Conservation (phyloP, 108 stramenopile genomes). For the Mayamaea pseudoterrestris region DNA sequence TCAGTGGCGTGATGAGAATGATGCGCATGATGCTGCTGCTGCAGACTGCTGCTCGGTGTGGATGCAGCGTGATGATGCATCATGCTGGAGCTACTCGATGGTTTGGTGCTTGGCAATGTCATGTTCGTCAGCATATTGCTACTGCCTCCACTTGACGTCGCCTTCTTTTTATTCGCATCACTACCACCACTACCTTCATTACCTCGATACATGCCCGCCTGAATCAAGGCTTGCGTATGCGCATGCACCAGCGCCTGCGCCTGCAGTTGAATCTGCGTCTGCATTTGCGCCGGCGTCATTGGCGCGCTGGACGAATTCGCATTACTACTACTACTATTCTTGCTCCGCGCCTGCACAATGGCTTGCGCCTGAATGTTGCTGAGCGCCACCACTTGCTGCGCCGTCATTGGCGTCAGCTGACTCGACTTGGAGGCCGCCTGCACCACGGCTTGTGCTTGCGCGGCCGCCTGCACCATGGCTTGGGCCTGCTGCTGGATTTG, state of each 20-base stretch:
- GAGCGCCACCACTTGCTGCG: slow-evolving; percentile 56
- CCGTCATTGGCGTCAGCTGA: slow-evolving; percentile 55
- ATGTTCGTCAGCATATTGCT: not conserved
- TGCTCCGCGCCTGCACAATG: slow-evolving; percentile 72
- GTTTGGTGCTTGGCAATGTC: slow-evolving; percentile 1
- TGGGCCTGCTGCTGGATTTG: slow-evolving; percentile 83
- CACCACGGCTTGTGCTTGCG: slow-evolving; percentile 81
- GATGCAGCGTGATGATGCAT: too few species aligned
- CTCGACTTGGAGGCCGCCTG: slow-evolving; percentile 70
- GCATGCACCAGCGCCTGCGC: slow-evolving; percentile 68
- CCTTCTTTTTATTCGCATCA: not conserved
- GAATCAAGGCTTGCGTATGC: slow-evolving; percentile 76
- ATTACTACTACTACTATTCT: slow-evolving; percentile 20
- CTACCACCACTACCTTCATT: slow-evolving; percentile 9
- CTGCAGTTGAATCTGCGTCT: slow-evolving; percentile 75
- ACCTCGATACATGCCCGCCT: slow-evolving; percentile 66
- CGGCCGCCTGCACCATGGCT: slow-evolving; percentile 83
- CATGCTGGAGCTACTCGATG: not conserved
- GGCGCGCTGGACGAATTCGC: slow-evolving; percentile 5
- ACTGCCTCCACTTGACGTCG: not conserved
- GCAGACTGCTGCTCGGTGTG: not conserved
- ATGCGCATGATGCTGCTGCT: slow-evolving; percentile 5
- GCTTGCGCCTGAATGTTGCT: slow-evolving; percentile 79
- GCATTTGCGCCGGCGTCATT: slow-evolving; percentile 57
- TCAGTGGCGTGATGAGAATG: not conserved